Evolutionary conservation across 2,329 filamentous ascomycete genomes (phyloP).

Genomic region (Bertia moriformis): DNA sequence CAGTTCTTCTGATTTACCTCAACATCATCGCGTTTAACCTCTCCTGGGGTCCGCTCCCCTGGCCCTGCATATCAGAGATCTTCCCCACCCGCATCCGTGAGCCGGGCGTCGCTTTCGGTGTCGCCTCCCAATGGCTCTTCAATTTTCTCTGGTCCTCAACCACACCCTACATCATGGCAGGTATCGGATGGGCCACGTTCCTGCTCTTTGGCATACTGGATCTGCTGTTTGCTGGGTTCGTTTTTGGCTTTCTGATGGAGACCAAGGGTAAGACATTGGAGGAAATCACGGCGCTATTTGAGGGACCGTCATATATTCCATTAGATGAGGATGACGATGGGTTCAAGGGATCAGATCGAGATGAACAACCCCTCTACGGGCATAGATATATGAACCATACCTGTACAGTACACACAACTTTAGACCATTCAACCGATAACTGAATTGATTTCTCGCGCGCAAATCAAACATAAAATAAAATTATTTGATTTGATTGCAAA

Average conservation of each 20-base stretch:
- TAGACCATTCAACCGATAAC: no score
- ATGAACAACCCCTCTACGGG: no score
- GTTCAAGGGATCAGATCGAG: no score
- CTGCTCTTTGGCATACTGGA: constrained; percentile 34
- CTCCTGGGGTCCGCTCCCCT: constrained; percentile 34
- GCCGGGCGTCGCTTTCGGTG: constrained; percentile 30
- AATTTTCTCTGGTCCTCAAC: constrained; percentile 32
- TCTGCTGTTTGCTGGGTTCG: constrained; percentile 24
- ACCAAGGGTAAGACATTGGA: constrained; percentile 26
- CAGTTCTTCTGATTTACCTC: constrained; percentile 32
- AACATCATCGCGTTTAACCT: constrained; percentile 35
- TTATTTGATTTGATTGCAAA: no score
- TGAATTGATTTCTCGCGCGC: no score
- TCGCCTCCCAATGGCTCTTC: constrained; percentile 32
- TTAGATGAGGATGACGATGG: no score
- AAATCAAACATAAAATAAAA: no score
- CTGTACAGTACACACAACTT: no score
- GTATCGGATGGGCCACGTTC: constrained; percentile 30
- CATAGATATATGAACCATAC: no score
- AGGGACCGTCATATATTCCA: no score
- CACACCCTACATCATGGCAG: constrained; percentile 29
- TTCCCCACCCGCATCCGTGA: constrained; percentile 35
- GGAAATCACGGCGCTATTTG: constrained; percentile 14
- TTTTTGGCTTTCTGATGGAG: constrained; percentile 26
- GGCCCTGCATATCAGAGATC: constrained; percentile 33